Evolutionary conservation across 1,139 yeast genomes (phyloP), one percentile per base, ranked within the genome.

Genomic region (Magnusiomyces suaveolens): DNA sequence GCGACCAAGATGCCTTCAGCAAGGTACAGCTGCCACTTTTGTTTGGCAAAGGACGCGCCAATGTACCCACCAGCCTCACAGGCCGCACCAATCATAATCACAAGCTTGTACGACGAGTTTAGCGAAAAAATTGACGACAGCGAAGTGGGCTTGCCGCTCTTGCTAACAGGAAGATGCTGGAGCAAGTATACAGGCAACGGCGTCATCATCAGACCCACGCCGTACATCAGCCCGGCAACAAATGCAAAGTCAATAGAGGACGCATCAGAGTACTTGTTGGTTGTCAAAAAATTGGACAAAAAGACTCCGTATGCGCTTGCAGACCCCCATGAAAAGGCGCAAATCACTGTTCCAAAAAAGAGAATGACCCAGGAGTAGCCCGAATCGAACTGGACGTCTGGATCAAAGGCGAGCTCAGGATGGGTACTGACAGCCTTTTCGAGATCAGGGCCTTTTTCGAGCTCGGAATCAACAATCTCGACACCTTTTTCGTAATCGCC

Each of bases 331-430:
- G 88, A 79, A 32, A 80, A 71, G 57, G 81, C 75, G 61, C 77
- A 75, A 49, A 81, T 73, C 29, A 77, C 63, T 66, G 79, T 72
- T 0, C 79, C 79, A 60, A 84, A 77, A 1, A 77, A 54, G 0
- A 83, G 80, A 53, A 82, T 76, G 8, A 82, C 78, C 89, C 92
- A 85, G 1, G 87, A 88, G 59, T 78, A 78, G 0, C 87, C 87
- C 26, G 81, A 80, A 68, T 84, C 92, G 21, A 47, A 52, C 20
- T 41, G n/a, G n/a, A n/a, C n/a, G n/a, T n/a, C n/a, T n/a, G n/a
- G n/a, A n/a, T n/a, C n/a, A n/a, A n/a, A n/a, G n/a, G n/a, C n/a
- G n/a, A n/a, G n/a, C n/a, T n/a, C n/a, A n/a, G n/a, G n/a, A n/a
- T n/a, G n/a, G n/a, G n/a, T n/a, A n/a, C n/a, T n/a, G n/a, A n/a